Conservation (phyloP, 2,329 filamentous ascomycete species). For the Phialophora expanda region DNA sequence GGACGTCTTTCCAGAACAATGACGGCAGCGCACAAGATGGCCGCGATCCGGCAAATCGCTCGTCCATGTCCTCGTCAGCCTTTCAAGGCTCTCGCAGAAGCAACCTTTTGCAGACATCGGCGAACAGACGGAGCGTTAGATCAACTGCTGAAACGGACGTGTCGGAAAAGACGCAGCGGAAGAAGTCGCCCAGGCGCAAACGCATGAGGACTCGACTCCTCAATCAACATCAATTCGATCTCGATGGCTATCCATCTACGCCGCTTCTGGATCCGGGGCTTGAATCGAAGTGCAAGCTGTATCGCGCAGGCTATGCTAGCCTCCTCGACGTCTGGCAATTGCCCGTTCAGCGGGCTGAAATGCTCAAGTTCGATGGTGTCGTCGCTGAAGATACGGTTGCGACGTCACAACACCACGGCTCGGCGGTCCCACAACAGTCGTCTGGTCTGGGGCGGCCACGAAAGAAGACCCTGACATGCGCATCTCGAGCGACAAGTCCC, state of each 20-base stretch:
- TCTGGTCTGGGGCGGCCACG: constrained; percentile 12
- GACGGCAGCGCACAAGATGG: constrained; percentile 32
- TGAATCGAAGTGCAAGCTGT: constrained; percentile 56
- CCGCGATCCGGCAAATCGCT: constrained; percentile 23
- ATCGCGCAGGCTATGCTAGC: constrained; percentile 63
- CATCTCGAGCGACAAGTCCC: constrained; percentile 31
- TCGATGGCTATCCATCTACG: constrained; percentile 52
- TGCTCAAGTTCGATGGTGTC: constrained; percentile 61
- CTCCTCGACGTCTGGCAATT: constrained; percentile 65
- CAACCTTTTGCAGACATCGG: constrained; percentile 17
- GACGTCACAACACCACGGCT: not conserved
- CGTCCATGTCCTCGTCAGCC: constrained; percentile 24
- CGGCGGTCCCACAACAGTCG: not conserved
- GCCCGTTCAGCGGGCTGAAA: constrained; percentile 59
- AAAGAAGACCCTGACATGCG: constrained; percentile 20
- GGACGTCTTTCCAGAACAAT: constrained; percentile 27
- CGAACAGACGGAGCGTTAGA: constrained; percentile 41
- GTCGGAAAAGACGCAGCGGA: constrained; percentile 30
- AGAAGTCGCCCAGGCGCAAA: constrained; percentile 41
- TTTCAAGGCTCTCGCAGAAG: constrained; percentile 26
- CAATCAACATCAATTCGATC: constrained; percentile 60
- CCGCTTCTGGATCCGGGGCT: constrained; percentile 58
- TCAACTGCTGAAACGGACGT: constrained; percentile 46
- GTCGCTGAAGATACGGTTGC: not conserved
- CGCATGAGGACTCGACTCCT: constrained; percentile 59